A percentile compares a stretch with the other conserved stretches of the same genome.
Conservation (phyloP, 139 green algal species). For the Volvox africanus region DNA sequence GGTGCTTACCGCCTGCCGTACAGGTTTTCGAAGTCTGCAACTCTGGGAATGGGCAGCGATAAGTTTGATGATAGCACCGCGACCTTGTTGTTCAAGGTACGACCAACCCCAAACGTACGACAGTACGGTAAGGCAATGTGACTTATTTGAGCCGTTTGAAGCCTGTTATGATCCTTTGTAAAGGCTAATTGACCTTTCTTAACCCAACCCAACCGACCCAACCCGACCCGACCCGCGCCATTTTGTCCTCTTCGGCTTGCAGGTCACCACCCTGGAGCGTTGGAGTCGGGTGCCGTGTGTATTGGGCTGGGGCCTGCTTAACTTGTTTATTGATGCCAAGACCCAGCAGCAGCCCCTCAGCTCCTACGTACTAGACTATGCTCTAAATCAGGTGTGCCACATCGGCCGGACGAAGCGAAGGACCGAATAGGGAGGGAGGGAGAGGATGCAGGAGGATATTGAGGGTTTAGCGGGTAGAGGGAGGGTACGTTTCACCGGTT, state of each 20-base stretch:
- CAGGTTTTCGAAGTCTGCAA: constrained; percentile 23
- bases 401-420: neutral
- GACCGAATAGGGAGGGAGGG: neutral
- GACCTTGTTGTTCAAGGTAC: constrained; percentile 61
- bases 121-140: no score
- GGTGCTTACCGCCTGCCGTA: neutral
- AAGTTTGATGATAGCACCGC: constrained; percentile 68
- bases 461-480: neutral
- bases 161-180: no score
- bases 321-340: constrained; percentile 68
- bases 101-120: neutral
- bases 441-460: neutral
- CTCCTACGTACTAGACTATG: constrained; percentile 68
- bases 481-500: no score
- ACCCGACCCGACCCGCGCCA: no score
- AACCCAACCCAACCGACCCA: no score
- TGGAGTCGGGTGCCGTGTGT: constrained; percentile 49
- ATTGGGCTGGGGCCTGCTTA: constrained; percentile 71
- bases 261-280: constrained; percentile 66
- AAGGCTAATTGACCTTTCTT: no score
- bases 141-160: no score
- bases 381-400: constrained; percentile 66
- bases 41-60: constrained; percentile 54
- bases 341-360: constrained; percentile 60
- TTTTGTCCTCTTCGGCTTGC: no score